Percentiles rank a stretch among this genome's conserved stretches.
These are phyloP conservation scores for Talaromyces piceae DNA, from an alignment of 2,329 filamentous ascomycete species.

Conservation along the genomic window DNA sequence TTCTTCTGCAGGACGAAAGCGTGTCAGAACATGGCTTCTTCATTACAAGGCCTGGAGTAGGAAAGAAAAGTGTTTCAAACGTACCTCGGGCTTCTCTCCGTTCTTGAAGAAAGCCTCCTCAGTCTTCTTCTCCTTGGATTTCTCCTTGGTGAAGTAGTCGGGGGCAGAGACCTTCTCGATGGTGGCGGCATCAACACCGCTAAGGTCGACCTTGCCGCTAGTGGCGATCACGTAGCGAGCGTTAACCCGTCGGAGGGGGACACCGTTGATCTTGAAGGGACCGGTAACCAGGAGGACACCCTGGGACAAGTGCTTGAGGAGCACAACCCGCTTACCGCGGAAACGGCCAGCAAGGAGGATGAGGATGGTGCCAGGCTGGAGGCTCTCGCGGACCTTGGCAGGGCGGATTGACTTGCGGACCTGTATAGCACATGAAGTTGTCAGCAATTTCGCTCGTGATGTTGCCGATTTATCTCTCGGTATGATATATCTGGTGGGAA, in stretches of 20 bases:
- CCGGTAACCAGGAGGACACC: slow-evolving; percentile 98
- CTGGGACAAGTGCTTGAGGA: slow-evolving; percentile 95
- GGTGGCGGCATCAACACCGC: slow-evolving; percentile 64
- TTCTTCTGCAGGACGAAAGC: slow-evolving; percentile 66
- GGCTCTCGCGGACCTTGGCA: slow-evolving; percentile 77
- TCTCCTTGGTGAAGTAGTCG: slow-evolving; percentile 97
- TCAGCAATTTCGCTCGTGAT: slow-evolving; percentile 6
- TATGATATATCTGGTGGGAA: no score
- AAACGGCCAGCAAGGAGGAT: slow-evolving; percentile 99
- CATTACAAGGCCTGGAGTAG: background rate
- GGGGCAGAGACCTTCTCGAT: slow-evolving; percentile 78
- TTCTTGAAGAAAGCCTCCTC: slow-evolving; percentile 99
- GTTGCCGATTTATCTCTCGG: no score
- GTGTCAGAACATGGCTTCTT: background rate
- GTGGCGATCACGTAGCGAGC: slow-evolving; percentile 45
- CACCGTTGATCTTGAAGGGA: slow-evolving; percentile 99
- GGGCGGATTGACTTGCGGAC: slow-evolving; percentile 89
- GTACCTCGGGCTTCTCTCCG: slow-evolving; percentile 93
- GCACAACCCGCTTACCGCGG: slow-evolving; percentile 98
- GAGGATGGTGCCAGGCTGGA: slow-evolving; percentile 90
- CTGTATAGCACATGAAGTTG: slow-evolving; percentile 44
- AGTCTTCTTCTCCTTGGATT: slow-evolving; percentile 83
- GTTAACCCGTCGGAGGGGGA: slow-evolving; percentile 75
- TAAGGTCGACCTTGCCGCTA: slow-evolving; percentile 51
- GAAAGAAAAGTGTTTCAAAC: slow-evolving; percentile 28